A percentile compares a stretch with the other conserved stretches of the same genome.
Evolutionary conservation across 305 asterid species (phyloP).

Genomic region (Fraxinus dipetala): DNA sequence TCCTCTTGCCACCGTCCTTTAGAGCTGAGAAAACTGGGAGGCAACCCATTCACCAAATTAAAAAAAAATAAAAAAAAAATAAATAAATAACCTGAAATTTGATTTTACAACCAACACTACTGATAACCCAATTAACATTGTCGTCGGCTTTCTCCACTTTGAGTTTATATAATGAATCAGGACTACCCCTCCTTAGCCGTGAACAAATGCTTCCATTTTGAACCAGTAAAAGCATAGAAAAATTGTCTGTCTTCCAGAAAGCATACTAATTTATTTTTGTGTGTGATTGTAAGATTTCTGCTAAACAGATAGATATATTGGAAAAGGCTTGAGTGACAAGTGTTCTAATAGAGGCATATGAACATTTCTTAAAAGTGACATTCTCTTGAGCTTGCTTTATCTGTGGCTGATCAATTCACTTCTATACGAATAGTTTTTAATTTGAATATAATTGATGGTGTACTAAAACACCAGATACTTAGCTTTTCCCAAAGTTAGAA

Average conservation of each 20-base stretch:
- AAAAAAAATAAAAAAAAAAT: no score
- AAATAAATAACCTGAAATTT: no score
- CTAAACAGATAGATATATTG: background rate
- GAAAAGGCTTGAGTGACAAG: background rate
- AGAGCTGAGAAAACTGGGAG: background rate
- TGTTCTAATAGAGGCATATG: background rate
- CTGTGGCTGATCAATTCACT: background rate
- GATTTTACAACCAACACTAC: background rate
- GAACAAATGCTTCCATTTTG: background rate
- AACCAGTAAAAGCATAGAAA: background rate
- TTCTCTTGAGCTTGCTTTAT: background rate
- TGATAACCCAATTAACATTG: background rate
- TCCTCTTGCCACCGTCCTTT: background rate
- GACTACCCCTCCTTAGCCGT: background rate
- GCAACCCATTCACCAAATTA: background rate
- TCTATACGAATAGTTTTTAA: background rate
- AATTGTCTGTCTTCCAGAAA: background rate
- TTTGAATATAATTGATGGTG: background rate
- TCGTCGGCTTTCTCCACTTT: background rate
- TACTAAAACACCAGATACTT: background rate
- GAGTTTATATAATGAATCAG: background rate
- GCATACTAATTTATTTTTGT: background rate
- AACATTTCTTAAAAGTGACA: background rate
- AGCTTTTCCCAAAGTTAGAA: background rate
- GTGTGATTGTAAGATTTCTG: background rate